These are phyloP conservation scores for Malus hybrid DNA, from an alignment of 331 rosid genomes.

Conservation along the genomic window DNA sequence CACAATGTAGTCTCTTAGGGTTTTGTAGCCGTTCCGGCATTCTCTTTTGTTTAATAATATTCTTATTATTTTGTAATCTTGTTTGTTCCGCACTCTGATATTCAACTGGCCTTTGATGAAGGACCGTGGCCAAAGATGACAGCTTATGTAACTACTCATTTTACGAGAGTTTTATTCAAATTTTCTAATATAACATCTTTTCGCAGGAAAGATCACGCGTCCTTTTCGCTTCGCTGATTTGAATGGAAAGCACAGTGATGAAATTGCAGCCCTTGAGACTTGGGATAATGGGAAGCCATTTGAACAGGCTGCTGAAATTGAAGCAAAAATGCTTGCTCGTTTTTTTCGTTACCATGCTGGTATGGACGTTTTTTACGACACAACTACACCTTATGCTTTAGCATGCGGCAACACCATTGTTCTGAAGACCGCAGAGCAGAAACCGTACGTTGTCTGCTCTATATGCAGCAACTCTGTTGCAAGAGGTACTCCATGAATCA, in stretches of 20 bases:
- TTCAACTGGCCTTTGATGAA: slow-evolving; percentile 82
- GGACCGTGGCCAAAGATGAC: slow-evolving; percentile 95
- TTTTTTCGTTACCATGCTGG: slow-evolving; percentile 80
- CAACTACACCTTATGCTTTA: slow-evolving; percentile 9
- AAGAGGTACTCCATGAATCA: slow-evolving; percentile 38
- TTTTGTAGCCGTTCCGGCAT: too few relatives aligned
- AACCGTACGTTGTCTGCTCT: slow-evolving; percentile 60
- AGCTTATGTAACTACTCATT: slow-evolving; percentile 55
- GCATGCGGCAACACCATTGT: slow-evolving; percentile 68
- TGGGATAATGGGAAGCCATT: slow-evolving; percentile 95
- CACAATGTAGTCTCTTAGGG: too few relatives aligned
- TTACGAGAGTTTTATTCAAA: background rate
- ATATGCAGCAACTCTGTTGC: slow-evolving; percentile 43
- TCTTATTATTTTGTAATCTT: too few relatives aligned
- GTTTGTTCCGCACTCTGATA: too few relatives aligned
- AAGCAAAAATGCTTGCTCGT: slow-evolving; percentile 64
- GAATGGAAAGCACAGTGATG: slow-evolving; percentile 63
- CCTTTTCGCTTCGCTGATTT: slow-evolving; percentile 73
- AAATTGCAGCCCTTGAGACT: slow-evolving; percentile 76
- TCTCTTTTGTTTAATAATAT: too few relatives aligned
- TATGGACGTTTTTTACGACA: slow-evolving; percentile 11
- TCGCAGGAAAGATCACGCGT: slow-evolving; percentile 62
- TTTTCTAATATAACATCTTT: background rate
- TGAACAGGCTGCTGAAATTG: slow-evolving; percentile 64
- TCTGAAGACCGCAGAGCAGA: slow-evolving; percentile 77